phyloP scores from a whole-genome alignment of 805 yeast species.

The Debaryomyces prosopidis region DNA sequence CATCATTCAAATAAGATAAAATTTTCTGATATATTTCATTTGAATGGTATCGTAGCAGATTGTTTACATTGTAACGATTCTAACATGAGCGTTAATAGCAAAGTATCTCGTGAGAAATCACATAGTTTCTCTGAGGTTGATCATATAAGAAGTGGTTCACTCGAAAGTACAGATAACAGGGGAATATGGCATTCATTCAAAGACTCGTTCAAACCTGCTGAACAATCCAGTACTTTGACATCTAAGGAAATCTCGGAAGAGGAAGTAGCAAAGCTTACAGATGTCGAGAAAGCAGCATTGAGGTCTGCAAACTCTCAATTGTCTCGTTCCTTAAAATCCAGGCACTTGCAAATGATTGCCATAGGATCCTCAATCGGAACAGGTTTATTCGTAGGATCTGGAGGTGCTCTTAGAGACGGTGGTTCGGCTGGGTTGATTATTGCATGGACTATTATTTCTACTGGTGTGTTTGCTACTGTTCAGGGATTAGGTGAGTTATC shows the following conservation, averaged over 20 bases:
- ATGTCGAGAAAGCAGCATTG: slow-evolving; percentile 29
- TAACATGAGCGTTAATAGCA: not conserved
- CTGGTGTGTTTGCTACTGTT: slow-evolving; percentile 57
- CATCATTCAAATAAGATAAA: not conserved
- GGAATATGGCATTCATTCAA: slow-evolving; percentile 25
- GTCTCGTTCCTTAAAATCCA: slow-evolving; percentile 50
- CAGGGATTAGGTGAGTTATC: slow-evolving; percentile 65
- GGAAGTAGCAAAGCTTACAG: slow-evolving; percentile 21
- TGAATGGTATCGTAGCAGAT: not conserved
- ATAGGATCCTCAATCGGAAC: slow-evolving; percentile 71
- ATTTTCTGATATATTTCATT: not conserved
- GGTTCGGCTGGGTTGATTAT: slow-evolving; percentile 66
- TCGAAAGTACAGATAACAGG: slow-evolving; percentile 6
- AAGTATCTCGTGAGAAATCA: not conserved
- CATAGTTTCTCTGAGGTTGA: slow-evolving; percentile 7
- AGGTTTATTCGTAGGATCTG: slow-evolving; percentile 68
- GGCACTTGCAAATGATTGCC: slow-evolving; percentile 68
- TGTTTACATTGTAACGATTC: not conserved
- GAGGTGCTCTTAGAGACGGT: slow-evolving; percentile 43
- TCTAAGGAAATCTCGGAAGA: slow-evolving; percentile 12
- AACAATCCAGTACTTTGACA: slow-evolving; percentile 18
- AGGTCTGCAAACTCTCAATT: slow-evolving; percentile 57
- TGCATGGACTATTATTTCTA: slow-evolving; percentile 53
- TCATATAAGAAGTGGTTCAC: slow-evolving; percentile 11
- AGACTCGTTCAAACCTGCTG: slow-evolving; percentile 38